Conservation (phyloP, 2,329 filamentous ascomycete genomes). For the Neofusicoccum kwambonambiense region DNA sequence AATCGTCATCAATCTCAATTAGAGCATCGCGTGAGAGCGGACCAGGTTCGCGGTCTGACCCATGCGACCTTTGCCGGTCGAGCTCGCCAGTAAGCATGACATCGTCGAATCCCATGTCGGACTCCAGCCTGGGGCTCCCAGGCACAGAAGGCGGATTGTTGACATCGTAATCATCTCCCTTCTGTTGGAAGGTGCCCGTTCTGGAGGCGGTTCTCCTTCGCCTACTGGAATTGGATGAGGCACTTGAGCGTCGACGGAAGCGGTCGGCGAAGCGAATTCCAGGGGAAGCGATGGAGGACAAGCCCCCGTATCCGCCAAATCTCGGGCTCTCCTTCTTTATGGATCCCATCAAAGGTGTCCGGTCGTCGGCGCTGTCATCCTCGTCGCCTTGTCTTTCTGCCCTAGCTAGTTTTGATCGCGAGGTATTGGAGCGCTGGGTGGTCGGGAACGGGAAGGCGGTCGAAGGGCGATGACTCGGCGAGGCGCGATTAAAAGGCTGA, state of each 20-base stretch:
- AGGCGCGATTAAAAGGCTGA: constrained; percentile 22
- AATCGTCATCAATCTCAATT: constrained; percentile 50
- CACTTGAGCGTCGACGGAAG: constrained; percentile 31
- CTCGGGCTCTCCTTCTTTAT: constrained; percentile 37
- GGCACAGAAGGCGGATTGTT: constrained; percentile 66
- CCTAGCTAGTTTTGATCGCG: not conserved
- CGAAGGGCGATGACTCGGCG: constrained; percentile 22
- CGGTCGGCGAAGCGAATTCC: constrained; percentile 30
- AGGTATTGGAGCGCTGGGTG: not conserved
- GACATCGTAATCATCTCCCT: constrained; percentile 54
- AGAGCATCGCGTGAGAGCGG: constrained; percentile 43
- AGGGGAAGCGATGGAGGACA: constrained; percentile 22
- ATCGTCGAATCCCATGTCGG: constrained; percentile 56
- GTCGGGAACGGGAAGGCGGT: constrained; percentile 8
- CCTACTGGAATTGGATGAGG: constrained; percentile 33
- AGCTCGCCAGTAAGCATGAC: constrained; percentile 70
- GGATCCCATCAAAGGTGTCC: constrained; percentile 54
- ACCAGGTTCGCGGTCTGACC: constrained; percentile 22
- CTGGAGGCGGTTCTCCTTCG: constrained; percentile 22
- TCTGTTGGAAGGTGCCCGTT: constrained; percentile 30
- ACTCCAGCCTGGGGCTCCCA: constrained; percentile 55
- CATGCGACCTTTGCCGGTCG: constrained; percentile 28
- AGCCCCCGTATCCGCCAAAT: constrained; percentile 33
- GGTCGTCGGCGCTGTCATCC: constrained; percentile 47
- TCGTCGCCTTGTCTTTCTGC: constrained; percentile 50